phyloP scores from a whole-genome alignment of 176 grass and related monocot species.

The Eragrostis nindensis region DNA sequence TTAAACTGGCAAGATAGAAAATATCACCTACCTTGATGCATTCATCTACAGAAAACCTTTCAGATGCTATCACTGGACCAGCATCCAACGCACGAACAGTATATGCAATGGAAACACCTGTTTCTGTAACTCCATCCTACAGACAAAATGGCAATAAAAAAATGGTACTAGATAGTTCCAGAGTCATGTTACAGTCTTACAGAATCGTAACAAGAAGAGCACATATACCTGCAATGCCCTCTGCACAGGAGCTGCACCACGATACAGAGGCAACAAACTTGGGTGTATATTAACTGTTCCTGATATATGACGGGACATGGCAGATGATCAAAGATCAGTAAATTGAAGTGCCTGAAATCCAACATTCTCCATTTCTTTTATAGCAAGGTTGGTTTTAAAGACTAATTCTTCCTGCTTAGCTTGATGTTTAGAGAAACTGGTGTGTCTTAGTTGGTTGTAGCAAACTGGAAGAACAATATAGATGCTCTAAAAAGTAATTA shows the following conservation, averaged over 20 bases:
- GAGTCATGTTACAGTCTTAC: not conserved
- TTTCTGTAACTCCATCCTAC: slow-evolving; percentile 92
- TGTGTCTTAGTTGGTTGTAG: not conserved
- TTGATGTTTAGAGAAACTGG: not conserved
- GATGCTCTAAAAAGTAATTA: not conserved
- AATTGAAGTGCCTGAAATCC: not conserved
- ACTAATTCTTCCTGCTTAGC: slow-evolving; percentile 1
- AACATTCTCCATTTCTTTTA: not conserved
- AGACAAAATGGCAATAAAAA: slow-evolving; percentile 38
- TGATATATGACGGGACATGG: slow-evolving; percentile 36
- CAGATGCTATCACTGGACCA: slow-evolving; percentile 80
- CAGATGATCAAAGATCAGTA: not conserved
- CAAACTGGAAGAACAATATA: not conserved
- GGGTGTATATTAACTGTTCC: slow-evolving; percentile 97
- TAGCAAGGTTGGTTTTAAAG: slow-evolving; percentile 6
- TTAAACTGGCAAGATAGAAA: slow-evolving; percentile 31
- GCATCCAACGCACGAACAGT: slow-evolving; percentile 87
- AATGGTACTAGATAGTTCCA: slow-evolving; percentile 15
- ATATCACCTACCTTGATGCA: slow-evolving; percentile 68
- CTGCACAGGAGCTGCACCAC: slow-evolving; percentile 97
- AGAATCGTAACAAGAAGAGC: slow-evolving; percentile 21
- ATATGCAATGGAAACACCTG: slow-evolving; percentile 97
- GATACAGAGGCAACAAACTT: slow-evolving; percentile 90
- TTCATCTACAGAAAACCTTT: slow-evolving; percentile 75
- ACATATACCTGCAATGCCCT: slow-evolving; percentile 87